Evolutionary conservation across 2,329 filamentous ascomycete genomes (phyloP).

Genomic region (Apiospora aurea): DNA sequence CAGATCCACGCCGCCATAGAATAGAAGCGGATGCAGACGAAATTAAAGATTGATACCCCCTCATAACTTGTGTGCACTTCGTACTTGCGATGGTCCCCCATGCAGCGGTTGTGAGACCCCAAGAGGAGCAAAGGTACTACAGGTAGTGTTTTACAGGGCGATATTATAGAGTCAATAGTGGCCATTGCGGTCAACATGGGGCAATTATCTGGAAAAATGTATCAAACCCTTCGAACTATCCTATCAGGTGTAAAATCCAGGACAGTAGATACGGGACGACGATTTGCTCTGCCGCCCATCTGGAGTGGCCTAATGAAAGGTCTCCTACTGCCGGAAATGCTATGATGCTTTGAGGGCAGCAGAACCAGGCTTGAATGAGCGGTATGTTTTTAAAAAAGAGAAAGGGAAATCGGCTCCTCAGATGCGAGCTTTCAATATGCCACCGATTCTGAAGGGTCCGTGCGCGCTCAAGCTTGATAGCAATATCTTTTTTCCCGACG

Average conservation of each 20-base stretch:
- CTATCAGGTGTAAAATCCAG: conserved; percentile 78
- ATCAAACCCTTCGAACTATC: conserved; percentile 85
- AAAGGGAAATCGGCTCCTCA: conserved; percentile 24
- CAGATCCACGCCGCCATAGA: conserved; percentile 57
- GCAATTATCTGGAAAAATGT: conserved; percentile 57
- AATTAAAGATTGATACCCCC: conserved; percentile 19
- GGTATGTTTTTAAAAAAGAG: conserved; percentile 34
- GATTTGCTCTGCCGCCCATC: conserved; percentile 44
- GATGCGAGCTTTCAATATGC: conserved; percentile 4
- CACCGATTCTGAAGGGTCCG: not conserved
- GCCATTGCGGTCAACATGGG: not conserved
- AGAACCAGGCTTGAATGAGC: conserved; percentile 39
- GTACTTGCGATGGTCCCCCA: not conserved
- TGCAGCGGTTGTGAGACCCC: no score
- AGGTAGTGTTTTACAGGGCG: not conserved
- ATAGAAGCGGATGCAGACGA: conserved; percentile 35
- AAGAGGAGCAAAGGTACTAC: not conserved
- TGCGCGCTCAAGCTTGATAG: not conserved
- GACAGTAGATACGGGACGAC: conserved; percentile 88
- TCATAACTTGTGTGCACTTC: not conserved
- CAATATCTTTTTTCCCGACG: conserved; percentile 16
- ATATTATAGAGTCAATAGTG: not conserved
- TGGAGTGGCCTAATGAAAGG: conserved; percentile 43
- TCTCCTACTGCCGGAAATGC: conserved; percentile 41
- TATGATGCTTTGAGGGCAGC: conserved; percentile 37